These are phyloP conservation scores for Pseudozyma sp. DNA, from an alignment of 1,284 basidiomycete species.

Conservation along the genomic window DNA sequence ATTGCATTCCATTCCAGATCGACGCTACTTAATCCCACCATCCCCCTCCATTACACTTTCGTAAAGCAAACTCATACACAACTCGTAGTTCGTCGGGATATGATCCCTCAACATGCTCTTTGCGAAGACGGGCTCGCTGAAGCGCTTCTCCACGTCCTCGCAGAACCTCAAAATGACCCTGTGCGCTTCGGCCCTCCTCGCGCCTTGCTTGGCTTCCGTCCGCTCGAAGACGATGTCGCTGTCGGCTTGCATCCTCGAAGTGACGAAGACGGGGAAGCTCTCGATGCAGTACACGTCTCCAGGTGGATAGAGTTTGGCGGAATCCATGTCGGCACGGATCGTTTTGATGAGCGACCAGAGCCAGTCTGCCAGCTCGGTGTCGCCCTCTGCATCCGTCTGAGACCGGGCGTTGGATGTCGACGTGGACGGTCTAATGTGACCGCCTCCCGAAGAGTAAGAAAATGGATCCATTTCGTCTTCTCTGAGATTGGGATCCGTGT, in stretches of 20 bases:
- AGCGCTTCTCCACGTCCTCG: conserved; percentile 71
- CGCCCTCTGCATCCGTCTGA: conserved; percentile 8
- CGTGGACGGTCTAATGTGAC: conserved; percentile 12
- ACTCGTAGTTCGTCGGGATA: conserved; percentile 60
- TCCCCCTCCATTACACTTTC: conserved; percentile 37
- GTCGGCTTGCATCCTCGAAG: conserved; percentile 39
- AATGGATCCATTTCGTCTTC: conserved; percentile 47
- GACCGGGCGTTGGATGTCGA: background rate
- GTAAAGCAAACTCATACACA: conserved; percentile 57
- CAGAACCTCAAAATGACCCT: conserved; percentile 71
- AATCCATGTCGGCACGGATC: conserved; percentile 58
- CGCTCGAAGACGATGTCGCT: conserved; percentile 29
- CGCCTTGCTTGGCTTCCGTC: background rate
- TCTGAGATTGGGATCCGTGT: conserved; percentile 48
- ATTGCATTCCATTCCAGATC: background rate
- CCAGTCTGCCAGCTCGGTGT: conserved; percentile 57
- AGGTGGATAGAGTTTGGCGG: conserved; percentile 58
- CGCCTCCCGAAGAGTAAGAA: conserved; percentile 44
- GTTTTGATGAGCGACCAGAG: conserved; percentile 64
- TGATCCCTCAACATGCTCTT: conserved; percentile 62
- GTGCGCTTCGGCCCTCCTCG: conserved; percentile 65
- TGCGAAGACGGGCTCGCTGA: conserved; percentile 71
- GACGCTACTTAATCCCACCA: background rate
- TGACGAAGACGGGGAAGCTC: conserved; percentile 58
- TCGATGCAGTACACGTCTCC: conserved; percentile 63